Evolutionary conservation across 768 basidiomycete species (phyloP), one percentile per base, ranked within the genome.

Genomic region (Polyporus arcularius): DNA sequence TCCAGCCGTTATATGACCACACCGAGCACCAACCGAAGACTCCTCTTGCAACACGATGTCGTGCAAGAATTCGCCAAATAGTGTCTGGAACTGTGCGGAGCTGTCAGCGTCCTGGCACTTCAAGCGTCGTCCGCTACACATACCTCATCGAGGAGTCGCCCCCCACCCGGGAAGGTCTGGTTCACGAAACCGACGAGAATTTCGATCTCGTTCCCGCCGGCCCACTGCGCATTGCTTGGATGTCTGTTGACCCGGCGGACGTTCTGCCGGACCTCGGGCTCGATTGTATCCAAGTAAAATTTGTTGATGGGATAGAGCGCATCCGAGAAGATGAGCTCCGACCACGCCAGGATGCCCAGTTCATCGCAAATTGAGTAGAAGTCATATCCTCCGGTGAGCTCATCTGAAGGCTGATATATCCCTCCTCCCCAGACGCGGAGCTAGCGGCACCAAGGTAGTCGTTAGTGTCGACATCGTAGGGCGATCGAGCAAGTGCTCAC

Each of bases 351-450:
- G 61, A 85, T 83, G 7, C 85, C 84, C 0, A 86, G 75, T 62
- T 85, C 83, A 67, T 86, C 84, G 67, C 84, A 85, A 26, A 82
- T 66, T 0, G 79, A 77, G 69, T 85, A 85, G 64, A 85, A 84
- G 61, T 82, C 77, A 65, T 86, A 85, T 10, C 76, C 78, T 26
- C 83, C 84, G 1, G 73, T 73, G 30, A 67, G 63, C 47, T 69
- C 72, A 50, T 72, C 70, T 9, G 70, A 71, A 4, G 72, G 69
- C 59, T 72, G 73, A 61, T 71, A 72, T 30, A 66, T 70, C 3
- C 85, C 85, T 2, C 85, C 84, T 39, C 84, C 84, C 85, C 84
- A 86, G 6, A 86, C 73, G 16, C 85, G 81, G 16, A 86, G 70
- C 84, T 85, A 40, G 28, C 1, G 4, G 21, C 10, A 39, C 15